phyloP scores from a whole-genome alignment of 371 early-diverging fungal species.

The Syncephalastrum monosporum region DNA sequence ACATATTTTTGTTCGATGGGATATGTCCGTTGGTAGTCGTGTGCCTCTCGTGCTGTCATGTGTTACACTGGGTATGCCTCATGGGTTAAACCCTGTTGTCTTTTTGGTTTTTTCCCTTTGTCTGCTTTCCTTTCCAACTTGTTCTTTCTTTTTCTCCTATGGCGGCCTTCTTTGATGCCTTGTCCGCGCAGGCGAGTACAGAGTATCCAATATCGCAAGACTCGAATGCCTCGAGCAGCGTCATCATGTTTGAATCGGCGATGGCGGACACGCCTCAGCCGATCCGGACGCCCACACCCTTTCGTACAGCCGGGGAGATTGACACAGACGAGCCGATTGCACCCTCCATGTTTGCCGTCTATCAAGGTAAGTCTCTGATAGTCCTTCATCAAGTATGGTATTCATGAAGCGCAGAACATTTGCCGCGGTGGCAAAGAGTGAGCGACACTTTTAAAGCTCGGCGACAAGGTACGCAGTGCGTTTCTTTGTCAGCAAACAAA shows the following conservation, averaged over 20 bases:
- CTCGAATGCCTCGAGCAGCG: slow-evolving; percentile 18
- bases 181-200: slow-evolving; percentile 10
- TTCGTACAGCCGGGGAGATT: slow-evolving; percentile 8
- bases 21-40: neutral
- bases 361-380: slow-evolving; percentile 15
- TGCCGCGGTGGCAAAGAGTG: slow-evolving; percentile 24
- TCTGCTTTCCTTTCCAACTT: slow-evolving; percentile 7
- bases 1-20: neutral
- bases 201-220: slow-evolving; percentile 11
- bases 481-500: neutral
- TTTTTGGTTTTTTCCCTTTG: slow-evolving; percentile 11
- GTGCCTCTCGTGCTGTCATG: neutral
- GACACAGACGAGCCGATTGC: slow-evolving; percentile 16
- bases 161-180: slow-evolving; percentile 17
- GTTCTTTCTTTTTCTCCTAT: slow-evolving; percentile 7
- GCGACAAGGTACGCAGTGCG: slow-evolving; percentile 22
- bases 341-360: slow-evolving; percentile 12
- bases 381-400: neutral
- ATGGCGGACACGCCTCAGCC: slow-evolving; percentile 10
- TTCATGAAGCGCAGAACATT: slow-evolving; percentile 8
- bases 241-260: slow-evolving; percentile 20
- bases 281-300: slow-evolving; percentile 12
- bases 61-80: slow-evolving; percentile 1
- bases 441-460: slow-evolving; percentile 21
- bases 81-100: slow-evolving; percentile 10